Conservation (phyloP, 495 filamentous ascomycete species). For the Talaromyces borbonicus region DNA sequence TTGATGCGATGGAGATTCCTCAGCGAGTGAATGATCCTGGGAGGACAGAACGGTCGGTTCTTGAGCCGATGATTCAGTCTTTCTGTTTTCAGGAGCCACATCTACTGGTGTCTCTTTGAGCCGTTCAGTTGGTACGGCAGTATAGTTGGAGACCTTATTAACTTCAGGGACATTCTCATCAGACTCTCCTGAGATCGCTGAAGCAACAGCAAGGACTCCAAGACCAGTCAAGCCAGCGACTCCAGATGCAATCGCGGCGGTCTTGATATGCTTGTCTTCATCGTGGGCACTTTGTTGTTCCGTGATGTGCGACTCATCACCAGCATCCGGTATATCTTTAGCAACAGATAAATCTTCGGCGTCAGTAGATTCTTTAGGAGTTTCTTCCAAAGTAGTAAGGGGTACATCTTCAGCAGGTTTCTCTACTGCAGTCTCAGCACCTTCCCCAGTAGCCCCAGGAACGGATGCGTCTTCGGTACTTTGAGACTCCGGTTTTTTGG, state of each 20-base stretch:
- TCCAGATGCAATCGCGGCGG: too few relatives aligned
- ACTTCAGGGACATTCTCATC: too few relatives aligned
- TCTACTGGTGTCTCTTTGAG: neutral
- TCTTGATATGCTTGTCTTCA: constrained; percentile 5
- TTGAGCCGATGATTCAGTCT: too few relatives aligned
- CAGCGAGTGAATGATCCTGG: too few relatives aligned
- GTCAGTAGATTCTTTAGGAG: constrained; percentile 8
- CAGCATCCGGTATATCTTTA: constrained; percentile 6
- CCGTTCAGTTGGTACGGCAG: too few relatives aligned
- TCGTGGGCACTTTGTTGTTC: constrained; percentile 7
- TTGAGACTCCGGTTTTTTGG: neutral
- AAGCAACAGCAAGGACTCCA: too few relatives aligned
- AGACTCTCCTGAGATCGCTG: too few relatives aligned
- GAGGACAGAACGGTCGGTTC: too few relatives aligned
- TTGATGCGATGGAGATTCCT: neutral
- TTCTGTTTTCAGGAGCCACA: neutral
- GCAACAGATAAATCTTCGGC: constrained; percentile 8
- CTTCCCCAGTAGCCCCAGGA: too few relatives aligned
- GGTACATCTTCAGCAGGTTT: constrained; percentile 5
- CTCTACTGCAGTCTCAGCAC: constrained; percentile 3
- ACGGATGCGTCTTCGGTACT: neutral
- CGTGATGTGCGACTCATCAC: constrained; percentile 3
- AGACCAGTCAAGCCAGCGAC: too few relatives aligned
- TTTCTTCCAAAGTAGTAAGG: constrained; percentile 10
- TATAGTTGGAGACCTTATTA: too few relatives aligned